Evolutionary conservation across 2,329 filamentous ascomycete genomes (phyloP), one percentile per base, ranked within the genome.

Genomic region (Tolypocladium inflatum): DNA sequence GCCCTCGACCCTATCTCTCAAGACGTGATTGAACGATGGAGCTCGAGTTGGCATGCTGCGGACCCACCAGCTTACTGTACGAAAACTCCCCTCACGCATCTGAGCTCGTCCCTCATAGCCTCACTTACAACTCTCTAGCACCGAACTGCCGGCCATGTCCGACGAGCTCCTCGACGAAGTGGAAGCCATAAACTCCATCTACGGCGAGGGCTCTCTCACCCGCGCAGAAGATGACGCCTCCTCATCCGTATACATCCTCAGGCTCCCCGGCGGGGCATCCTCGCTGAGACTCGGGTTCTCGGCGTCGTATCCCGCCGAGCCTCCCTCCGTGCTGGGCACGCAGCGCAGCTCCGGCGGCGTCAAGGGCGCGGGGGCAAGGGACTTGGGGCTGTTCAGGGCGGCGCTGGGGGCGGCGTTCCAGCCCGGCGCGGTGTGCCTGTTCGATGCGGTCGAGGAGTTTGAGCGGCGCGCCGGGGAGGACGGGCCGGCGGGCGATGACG

Each of bases 371-470:
- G 91, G 90, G 2, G 85, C 83, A 55, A 78, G 84, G 55, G 82
- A 91, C 55, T 78, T 92, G n/a, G 80, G 82, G 2, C 73, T 89
- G 2, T 86, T 94, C 58, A 78, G 85, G 37, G 78, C 85, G 41
- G 85, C 87, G 0, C 74, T 97, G 38, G 78, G 76, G 1, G 76
- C 78, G n/a, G 80, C 89, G 5, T 96, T 87, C 70, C 79, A 81
- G 56, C 81, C 85, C 0, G 91, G 91, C 0, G 81, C 84, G 56
- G 91, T 96, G 26, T 97, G 92, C 67, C 76, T 99, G 3, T 99
- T 92, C 66, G 93, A 97, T 69, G 81, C 95, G n/a, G 80, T 97
- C 42, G 92, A 96, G 66, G 87, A 89, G 67, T 75, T 88, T 63
- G 79, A 75, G 58, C 76, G 79, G 56, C 66, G 76, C 23, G 70